These are phyloP conservation scores for Oenanthe sinensis DNA, from an alignment of 129 eudicot species.

Conservation along the genomic window DNA sequence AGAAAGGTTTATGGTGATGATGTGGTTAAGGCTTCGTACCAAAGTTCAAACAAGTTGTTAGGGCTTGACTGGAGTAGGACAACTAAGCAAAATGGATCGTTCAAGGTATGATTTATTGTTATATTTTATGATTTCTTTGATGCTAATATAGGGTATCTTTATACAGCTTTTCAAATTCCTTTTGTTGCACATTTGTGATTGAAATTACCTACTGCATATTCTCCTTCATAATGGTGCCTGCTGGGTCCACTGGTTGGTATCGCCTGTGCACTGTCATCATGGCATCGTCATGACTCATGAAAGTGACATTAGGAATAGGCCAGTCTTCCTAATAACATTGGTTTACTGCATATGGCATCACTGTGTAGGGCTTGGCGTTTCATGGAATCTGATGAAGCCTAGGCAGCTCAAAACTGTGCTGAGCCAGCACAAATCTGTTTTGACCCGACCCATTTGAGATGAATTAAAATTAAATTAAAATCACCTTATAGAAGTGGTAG, in stretches of 20 bases:
- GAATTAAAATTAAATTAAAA: background rate
- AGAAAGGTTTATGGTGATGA: constrained; percentile 57
- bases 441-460: background rate
- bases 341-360: background rate
- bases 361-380: background rate
- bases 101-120: constrained; percentile 43
- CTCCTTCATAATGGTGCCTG: background rate
- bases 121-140: background rate
- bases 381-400: background rate
- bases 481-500: background rate
- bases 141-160: background rate
- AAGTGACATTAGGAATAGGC: background rate
- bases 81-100: constrained; percentile 56
- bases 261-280: background rate
- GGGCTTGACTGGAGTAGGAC: constrained; percentile 71
- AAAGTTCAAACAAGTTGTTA: constrained; percentile 51
- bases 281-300: background rate
- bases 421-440: background rate
- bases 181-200: background rate
- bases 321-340: background rate
- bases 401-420: background rate
- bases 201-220: background rate
- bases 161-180: background rate
- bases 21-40: constrained; percentile 62
- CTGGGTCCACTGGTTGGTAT: background rate